phyloP scores from a whole-genome alignment of 805 yeast genomes.

The Candida jianshihensis region DNA sequence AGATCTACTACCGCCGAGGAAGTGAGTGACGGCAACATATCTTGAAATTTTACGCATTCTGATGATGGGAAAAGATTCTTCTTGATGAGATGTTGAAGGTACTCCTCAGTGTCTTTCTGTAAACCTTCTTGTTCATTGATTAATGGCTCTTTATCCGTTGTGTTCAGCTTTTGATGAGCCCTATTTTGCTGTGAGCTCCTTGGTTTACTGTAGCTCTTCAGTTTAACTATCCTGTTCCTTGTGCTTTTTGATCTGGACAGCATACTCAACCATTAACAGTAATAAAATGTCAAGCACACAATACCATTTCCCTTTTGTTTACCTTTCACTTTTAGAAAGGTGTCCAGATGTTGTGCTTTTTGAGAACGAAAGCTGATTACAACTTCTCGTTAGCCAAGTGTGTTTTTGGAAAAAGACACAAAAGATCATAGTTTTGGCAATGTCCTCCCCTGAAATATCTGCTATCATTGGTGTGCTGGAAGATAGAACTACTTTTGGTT shows the following conservation, averaged over 20 bases:
- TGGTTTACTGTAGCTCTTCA: constrained; percentile 1
- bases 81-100: constrained; percentile 21
- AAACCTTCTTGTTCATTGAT: too few relatives aligned
- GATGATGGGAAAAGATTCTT: constrained; percentile 20
- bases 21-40: constrained; percentile 32
- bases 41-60: constrained; percentile 12
- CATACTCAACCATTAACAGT: too few relatives aligned
- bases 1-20: constrained; percentile 33
- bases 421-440: too few relatives aligned
- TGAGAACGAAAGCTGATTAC: too few relatives aligned
- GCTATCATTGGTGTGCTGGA: constrained; percentile 3
- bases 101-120: constrained; percentile 20
- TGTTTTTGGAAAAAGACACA: neutral
- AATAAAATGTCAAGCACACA: too few relatives aligned
- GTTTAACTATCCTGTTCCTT: constrained; percentile 12
- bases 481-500: constrained; percentile 17
- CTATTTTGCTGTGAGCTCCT: neutral
- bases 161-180: neutral
- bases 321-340: too few relatives aligned
- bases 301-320: neutral
- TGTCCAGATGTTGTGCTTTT: too few relatives aligned
- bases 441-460: too few relatives aligned
- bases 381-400: too few relatives aligned
- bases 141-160: too few relatives aligned
- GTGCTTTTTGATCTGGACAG: constrained; percentile 3